Conservation (phyloP, 148 eudicot genomes). For the Rhododendron ferrugineum region DNA sequence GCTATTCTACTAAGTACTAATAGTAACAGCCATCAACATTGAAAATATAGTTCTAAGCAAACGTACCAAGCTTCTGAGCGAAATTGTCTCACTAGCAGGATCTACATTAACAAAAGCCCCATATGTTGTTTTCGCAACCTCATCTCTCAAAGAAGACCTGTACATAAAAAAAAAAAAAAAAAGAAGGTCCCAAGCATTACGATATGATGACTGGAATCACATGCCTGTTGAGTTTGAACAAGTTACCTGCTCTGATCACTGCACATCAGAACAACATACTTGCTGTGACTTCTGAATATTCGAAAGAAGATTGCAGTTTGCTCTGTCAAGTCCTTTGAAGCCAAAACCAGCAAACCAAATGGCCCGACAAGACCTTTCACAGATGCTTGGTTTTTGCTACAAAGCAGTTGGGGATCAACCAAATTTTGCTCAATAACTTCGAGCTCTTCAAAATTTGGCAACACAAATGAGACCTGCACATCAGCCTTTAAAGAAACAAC, state of each 20-base stretch:
- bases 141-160: slow-evolving; percentile 19
- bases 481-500: slow-evolving; percentile 16
- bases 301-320: slow-evolving; percentile 28
- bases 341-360: slow-evolving; percentile 24
- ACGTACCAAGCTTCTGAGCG: slow-evolving; percentile 20
- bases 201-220: neutral
- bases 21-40: neutral
- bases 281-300: slow-evolving; percentile 14
- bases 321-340: slow-evolving; percentile 22
- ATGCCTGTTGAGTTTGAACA: neutral
- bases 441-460: slow-evolving; percentile 16
- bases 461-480: slow-evolving; percentile 20
- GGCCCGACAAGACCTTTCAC: slow-evolving; percentile 19
- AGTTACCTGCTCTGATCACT: slow-evolving; percentile 25
- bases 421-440: slow-evolving; percentile 8
- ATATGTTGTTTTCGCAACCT: slow-evolving; percentile 14
- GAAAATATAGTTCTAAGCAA: neutral
- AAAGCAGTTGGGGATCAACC: slow-evolving; percentile 20
- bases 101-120: slow-evolving; percentile 25
- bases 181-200: neutral
- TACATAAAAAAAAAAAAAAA: neutral
- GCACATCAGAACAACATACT: slow-evolving; percentile 21
- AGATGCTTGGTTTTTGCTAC: slow-evolving; percentile 5
- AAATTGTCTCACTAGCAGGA: slow-evolving; percentile 10
- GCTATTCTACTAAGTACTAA: neutral